Percentiles rank a stretch among this genome's conserved stretches.
These are phyloP conservation scores for Cladophialophora exuberans DNA, from an alignment of 2,329 filamentous ascomycete species.

Conservation along the genomic window DNA sequence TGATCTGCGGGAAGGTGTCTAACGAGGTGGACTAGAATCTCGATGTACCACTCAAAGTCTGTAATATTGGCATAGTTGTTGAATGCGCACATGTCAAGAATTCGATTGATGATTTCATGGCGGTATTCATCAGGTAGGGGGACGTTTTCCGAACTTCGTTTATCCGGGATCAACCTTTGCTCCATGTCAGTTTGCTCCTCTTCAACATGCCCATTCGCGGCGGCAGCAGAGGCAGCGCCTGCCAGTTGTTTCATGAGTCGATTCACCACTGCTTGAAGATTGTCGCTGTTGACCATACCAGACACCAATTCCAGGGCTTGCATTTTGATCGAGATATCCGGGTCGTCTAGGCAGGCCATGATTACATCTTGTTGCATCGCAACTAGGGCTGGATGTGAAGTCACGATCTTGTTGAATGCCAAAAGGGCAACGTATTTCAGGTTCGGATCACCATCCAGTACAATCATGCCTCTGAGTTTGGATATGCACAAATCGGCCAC, in stretches of 20 bases:
- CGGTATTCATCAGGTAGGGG: slow-evolving; percentile 85
- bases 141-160: slow-evolving; percentile 54
- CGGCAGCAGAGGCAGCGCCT: slow-evolving; percentile 61
- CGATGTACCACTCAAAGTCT: slow-evolving; percentile 98
- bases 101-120: slow-evolving; percentile 76
- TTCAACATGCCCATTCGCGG: slow-evolving; percentile 37
- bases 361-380: slow-evolving; percentile 95
- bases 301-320: slow-evolving; percentile 89
- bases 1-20: slow-evolving; percentile 30
- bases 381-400: slow-evolving; percentile 84
- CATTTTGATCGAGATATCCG: slow-evolving; percentile 93
- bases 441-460: slow-evolving; percentile 91
- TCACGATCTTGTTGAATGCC: slow-evolving; percentile 92
- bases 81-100: slow-evolving; percentile 85
- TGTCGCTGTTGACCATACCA: slow-evolving; percentile 90
- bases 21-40: slow-evolving; percentile 78
- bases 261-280: slow-evolving; percentile 80
- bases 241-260: slow-evolving; percentile 82
- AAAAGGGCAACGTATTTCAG: slow-evolving; percentile 95
- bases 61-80: slow-evolving; percentile 83
- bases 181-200: slow-evolving; percentile 56
- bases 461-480: slow-evolving; percentile 91
- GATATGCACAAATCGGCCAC: slow-evolving; percentile 89
- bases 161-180: slow-evolving; percentile 58
- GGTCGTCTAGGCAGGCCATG: slow-evolving; percentile 91